A percentile compares a stretch with the other conserved stretches of the same genome.
phyloP scores from a whole-genome alignment of 495 filamentous ascomycete genomes.

The Bacidia gigantensis region DNA sequence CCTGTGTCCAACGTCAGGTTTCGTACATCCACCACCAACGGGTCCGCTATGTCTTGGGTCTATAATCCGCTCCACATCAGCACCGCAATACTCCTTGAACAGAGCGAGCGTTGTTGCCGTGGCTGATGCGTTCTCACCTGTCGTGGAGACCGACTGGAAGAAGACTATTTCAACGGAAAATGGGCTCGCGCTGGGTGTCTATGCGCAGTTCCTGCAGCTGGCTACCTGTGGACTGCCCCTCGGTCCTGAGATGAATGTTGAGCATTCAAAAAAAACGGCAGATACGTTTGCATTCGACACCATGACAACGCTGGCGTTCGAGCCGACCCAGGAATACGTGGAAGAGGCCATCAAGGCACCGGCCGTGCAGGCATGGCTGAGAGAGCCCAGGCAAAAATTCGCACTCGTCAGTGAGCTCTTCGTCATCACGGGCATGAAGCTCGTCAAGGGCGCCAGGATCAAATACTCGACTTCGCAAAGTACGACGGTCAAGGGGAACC shows the following conservation, averaged over 20 bases:
- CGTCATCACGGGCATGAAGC: conserved; percentile 23
- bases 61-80: conserved; percentile 24
- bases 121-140: conserved; percentile 16
- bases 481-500: conserved; percentile 14
- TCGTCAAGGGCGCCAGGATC: conserved; percentile 23
- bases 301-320: conserved; percentile 21
- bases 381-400: conserved; percentile 20
- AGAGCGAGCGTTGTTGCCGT: conserved; percentile 18
- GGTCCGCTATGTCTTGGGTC: conserved; percentile 24
- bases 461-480: conserved; percentile 20
- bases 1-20: conserved; percentile 19
- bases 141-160: conserved; percentile 24
- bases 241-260: conserved; percentile 18
- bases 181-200: conserved; percentile 20
- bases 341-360: conserved; percentile 22
- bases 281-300: conserved; percentile 20
- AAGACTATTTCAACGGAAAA: conserved; percentile 20
- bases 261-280: conserved; percentile 13
- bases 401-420: conserved; percentile 17
- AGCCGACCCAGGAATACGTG: conserved; percentile 21
- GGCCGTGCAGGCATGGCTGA: conserved; percentile 21
- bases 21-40: conserved; percentile 21
- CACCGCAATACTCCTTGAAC: conserved; percentile 23
- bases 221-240: conserved; percentile 18
- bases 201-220: conserved; percentile 25